phyloP scores from a whole-genome alignment of 495 filamentous ascomycete species.

The Extremus antarcticus region DNA sequence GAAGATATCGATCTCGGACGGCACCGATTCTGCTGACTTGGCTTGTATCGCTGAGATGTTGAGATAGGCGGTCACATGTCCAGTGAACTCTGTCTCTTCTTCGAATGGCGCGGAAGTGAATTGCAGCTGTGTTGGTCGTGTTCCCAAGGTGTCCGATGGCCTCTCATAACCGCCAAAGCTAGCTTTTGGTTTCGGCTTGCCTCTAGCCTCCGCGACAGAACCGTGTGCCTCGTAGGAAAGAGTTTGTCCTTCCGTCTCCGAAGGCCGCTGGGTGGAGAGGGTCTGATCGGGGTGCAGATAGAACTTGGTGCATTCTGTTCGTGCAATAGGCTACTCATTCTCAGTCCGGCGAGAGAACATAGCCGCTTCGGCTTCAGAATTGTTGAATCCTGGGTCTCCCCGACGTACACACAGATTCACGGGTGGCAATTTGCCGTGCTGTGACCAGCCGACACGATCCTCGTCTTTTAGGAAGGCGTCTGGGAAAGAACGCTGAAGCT shows the following conservation, averaged over 20 bases:
- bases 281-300: slow-evolving; percentile 36
- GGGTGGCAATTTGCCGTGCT: slow-evolving; percentile 40
- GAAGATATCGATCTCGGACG: slow-evolving; percentile 52
- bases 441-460: slow-evolving; percentile 46
- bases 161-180: background rate
- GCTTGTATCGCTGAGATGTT: slow-evolving; percentile 43
- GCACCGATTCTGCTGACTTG: slow-evolving; percentile 9
- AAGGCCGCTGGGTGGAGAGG: slow-evolving; percentile 24
- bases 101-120: slow-evolving; percentile 45
- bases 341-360: slow-evolving; percentile 28
- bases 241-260: slow-evolving; percentile 17
- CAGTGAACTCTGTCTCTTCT: slow-evolving; percentile 52
- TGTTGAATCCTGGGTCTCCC: slow-evolving; percentile 50
- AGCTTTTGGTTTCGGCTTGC: background rate
- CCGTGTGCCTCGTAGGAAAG: slow-evolving; percentile 46
- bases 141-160: background rate
- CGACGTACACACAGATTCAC: slow-evolving; percentile 48
- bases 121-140: slow-evolving; percentile 25
- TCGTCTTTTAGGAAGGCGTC: slow-evolving; percentile 56
- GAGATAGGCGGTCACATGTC: slow-evolving; percentile 49
- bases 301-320: slow-evolving; percentile 47
- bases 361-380: slow-evolving; percentile 41
- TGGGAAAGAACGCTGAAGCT: slow-evolving; percentile 51
- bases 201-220: slow-evolving; percentile 33
- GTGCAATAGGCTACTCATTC: slow-evolving; percentile 49